Base-by-base conservation (phyloP, 306 rosid species). In the Adenanthera pavonina region DNA sequence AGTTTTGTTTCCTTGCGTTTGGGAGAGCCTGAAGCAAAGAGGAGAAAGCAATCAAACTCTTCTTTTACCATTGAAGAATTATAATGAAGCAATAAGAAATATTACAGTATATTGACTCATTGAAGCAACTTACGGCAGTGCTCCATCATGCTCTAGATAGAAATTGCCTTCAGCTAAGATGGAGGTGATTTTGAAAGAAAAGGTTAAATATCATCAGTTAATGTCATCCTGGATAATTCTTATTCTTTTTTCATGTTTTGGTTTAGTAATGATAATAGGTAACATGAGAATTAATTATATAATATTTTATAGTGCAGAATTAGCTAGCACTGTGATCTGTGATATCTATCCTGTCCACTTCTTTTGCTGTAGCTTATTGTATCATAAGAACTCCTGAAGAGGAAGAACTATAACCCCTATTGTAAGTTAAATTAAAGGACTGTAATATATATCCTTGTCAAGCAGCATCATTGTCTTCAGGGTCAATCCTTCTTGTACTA, bases 21-120 rank as follows among this genome's bases (percentile, higher is more conserved):
- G 83, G 99, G 99, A 38, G 97, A 91, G 84, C 91, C 94, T 8
- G 92, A 87, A 80, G 66, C 85, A 15, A 95, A 95, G 87, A 90
- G 95, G 84, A 85, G 93, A 83, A 95, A 89, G 81, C 88, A 82
- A 75, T 86, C 80, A 34, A 81, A 67, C 80, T 80, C 87, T 75
- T 81, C 89, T 47, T 79, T 84, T 38, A 61, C 87, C 77, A 71
- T 47, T 46, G 70, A 91, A 75, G 87, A 89, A 77, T 77, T 81
- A 68, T 60, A 80, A 65, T 62, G 78, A 87, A 91, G 85, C 74
- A 83, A 76, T 59, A 78, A 77, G 74, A 52, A 77, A 89, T 65
- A 75, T 60, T 80, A 81, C 64, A 75, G 88, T 77, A 80, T 72
- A 80, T 75, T 71, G 72, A 80, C 80, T 78, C 25, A 30, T 40